These are phyloP conservation scores for Trypanosoma theileri DNA, from an alignment of 208 protist genomes.

Conservation along the genomic window DNA sequence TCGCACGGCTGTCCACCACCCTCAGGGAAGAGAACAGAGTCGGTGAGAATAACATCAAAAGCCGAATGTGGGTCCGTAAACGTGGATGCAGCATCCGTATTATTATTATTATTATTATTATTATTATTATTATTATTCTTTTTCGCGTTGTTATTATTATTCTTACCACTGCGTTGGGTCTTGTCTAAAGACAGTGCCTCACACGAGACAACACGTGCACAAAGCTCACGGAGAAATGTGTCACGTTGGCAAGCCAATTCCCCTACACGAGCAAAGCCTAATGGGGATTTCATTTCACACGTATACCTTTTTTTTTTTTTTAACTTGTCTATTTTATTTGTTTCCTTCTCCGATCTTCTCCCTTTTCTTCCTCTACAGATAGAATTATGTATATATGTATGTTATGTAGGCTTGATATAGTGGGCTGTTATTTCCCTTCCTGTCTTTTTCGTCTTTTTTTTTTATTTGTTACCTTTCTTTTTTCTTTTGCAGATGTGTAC, in stretches of 20 bases:
- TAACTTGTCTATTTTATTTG: background rate
- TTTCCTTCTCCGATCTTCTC: background rate
- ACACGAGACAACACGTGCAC: conserved; percentile 64
- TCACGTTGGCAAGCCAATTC: conserved; percentile 76
- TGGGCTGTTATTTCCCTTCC: too few species aligned
- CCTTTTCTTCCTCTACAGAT: background rate
- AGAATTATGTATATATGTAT: background rate
- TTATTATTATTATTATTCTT: background rate
- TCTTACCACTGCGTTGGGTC: conserved; percentile 3
- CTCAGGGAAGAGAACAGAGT: conserved; percentile 89
- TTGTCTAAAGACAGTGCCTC: conserved; percentile 15
- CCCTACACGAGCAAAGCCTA: conserved; percentile 47
- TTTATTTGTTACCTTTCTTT: background rate
- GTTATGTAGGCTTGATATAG: too few species aligned
- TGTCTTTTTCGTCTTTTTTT: background rate
- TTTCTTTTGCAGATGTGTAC: too few species aligned
- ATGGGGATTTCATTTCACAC: conserved; percentile 13
- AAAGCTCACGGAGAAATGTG: conserved; percentile 64
- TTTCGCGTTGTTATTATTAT: conserved; percentile 36
- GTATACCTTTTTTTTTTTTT: background rate
- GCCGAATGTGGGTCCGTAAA: background rate
- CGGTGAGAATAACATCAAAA: conserved; percentile 68
- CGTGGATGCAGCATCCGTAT: background rate
- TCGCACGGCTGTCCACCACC: conserved; percentile 90
- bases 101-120: background rate